Evolutionary conservation across 768 basidiomycete genomes (phyloP), one percentile per base, ranked within the genome.

Genomic region (Tulasnella sp.): DNA sequence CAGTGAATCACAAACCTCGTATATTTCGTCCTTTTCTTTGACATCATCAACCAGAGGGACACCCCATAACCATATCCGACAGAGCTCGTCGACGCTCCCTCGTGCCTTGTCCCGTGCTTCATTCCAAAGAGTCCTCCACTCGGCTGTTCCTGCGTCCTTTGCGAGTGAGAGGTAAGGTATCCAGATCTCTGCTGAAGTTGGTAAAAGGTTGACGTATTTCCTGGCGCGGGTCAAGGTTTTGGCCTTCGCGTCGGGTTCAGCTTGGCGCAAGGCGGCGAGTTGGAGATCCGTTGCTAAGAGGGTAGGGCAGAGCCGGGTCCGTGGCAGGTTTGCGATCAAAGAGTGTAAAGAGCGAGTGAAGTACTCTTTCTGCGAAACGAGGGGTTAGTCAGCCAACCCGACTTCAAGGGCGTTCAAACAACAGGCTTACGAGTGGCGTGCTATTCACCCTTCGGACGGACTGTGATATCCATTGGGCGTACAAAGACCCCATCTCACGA

Each of bases 31-130:
- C 29, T 77, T 78, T 42, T 70, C 72, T 73, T 73, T 55, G 39
- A 42, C 73, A 35, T 78, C 80, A 78, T 80, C 42, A 79, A 29
- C 32, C 46, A 74, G 55, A 57, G 77, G 78, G 79, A 89, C 79
- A 71, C 89, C 89, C 90, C 89, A 90, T 69, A 86, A 81, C 90
- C 90, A 90, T 51, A 91, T 83, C 69, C 84, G 83, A 79, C 85
- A 82, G 29, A 84, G 51, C 6, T 83, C 85, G 18, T 83, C 82
- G 29, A 55, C 39, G 16, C 32, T 10, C 78, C 83, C 83, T 18
- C 75, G 79, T 29, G 87, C 87, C 1, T 79, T 77, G 23, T 80
- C 80, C 48, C 89, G 84, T 29, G 89, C 89, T 79, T 87, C 85
- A 37, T 79, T 80, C 88, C 88, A 90, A 13, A 84, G 84, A 37